phyloP scores from a whole-genome alignment of 108 stramenopile species.

The Thalassiosira profunda region DNA sequence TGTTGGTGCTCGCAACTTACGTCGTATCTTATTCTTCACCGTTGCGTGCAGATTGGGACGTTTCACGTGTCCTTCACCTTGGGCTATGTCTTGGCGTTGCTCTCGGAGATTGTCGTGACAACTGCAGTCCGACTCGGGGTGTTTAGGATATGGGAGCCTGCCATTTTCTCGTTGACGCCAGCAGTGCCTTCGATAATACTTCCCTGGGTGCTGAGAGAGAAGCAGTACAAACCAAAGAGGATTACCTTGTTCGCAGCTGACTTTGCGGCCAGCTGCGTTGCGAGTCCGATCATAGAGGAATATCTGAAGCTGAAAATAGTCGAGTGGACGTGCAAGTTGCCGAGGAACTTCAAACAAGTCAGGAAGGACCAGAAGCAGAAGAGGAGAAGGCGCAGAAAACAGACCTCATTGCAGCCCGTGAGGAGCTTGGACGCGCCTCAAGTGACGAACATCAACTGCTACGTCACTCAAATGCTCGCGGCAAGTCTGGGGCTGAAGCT shows the following conservation, averaged over 20 bases:
- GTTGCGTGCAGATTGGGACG: no score
- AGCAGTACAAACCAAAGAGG: slow-evolving; percentile 74
- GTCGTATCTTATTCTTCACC: no score
- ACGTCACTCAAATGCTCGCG: slow-evolving; percentile 83
- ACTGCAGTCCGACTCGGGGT: slow-evolving; percentile 75
- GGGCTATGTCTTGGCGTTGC: slow-evolving; percentile 72
- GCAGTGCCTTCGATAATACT: slow-evolving; percentile 65
- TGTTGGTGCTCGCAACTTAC: no score
- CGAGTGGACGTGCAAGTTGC: slow-evolving; percentile 65
- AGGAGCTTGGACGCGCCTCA: slow-evolving; percentile 33
- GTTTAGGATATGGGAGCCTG: slow-evolving; percentile 76
- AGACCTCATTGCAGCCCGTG: slow-evolving; percentile 28
- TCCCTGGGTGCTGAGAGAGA: slow-evolving; percentile 90
- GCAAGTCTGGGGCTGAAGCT: slow-evolving; percentile 84
- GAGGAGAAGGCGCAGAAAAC: slow-evolving; percentile 46
- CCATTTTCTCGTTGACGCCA: slow-evolving; percentile 70
- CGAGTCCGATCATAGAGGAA: slow-evolving; percentile 90
- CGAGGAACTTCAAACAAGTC: slow-evolving; percentile 67
- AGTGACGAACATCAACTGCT: slow-evolving; percentile 83
- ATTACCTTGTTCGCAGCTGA: slow-evolving; percentile 90
- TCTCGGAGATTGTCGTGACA: slow-evolving; percentile 68
- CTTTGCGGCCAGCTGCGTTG: slow-evolving; percentile 79
- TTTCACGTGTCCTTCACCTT: slow-evolving; percentile 79
- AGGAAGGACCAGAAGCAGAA: slow-evolving; percentile 49
- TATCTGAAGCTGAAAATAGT: slow-evolving; percentile 77